A percentile compares a stretch with the other conserved stretches of the same genome.
Conservation (phyloP, 2,329 filamentous ascomycete genomes). For the Phyllosticta ampelicida region DNA sequence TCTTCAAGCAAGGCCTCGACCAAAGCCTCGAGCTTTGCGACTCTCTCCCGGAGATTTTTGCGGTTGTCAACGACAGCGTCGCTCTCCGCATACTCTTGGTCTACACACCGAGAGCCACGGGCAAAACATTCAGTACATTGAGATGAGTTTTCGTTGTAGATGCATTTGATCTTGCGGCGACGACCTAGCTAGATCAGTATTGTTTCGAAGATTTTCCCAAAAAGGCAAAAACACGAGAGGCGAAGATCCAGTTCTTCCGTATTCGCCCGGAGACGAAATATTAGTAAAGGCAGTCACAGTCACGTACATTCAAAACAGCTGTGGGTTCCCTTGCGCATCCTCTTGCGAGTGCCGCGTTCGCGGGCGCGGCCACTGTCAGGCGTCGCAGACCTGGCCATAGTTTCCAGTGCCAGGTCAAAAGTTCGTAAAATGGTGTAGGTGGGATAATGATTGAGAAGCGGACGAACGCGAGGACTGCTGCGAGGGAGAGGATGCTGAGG, state of each 20-base stretch:
- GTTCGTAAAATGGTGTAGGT: background rate
- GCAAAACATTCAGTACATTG: conserved; percentile 37
- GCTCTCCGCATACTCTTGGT: conserved; percentile 34
- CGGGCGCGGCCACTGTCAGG: conserved; percentile 14
- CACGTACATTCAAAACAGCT: conserved; percentile 35
- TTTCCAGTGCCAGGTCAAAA: background rate
- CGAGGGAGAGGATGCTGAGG: background rate
- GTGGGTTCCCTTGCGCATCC: conserved; percentile 35
- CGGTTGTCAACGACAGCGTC: conserved; percentile 31
- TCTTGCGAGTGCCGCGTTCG: conserved; percentile 22
- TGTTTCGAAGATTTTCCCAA: conserved; percentile 16
- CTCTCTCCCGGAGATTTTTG: conserved; percentile 33
- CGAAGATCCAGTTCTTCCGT: background rate
- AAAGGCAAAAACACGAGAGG: conserved; percentile 5
- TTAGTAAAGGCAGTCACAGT: background rate
- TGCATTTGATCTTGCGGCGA: conserved; percentile 41
- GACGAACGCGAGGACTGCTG: background rate
- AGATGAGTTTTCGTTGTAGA: conserved; percentile 30
- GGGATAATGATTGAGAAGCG: background rate
- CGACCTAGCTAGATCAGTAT: conserved; percentile 25
- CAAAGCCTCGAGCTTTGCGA: conserved; percentile 31
- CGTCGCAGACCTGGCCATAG: conserved; percentile 9
- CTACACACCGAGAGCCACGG: conserved; percentile 34
- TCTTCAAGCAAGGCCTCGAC: conserved; percentile 26
- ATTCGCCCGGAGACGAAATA: background rate